Base-by-base conservation (phyloP, 192 early-diverging fungal genomes). In the Backusella parvicylindrica region DNA sequence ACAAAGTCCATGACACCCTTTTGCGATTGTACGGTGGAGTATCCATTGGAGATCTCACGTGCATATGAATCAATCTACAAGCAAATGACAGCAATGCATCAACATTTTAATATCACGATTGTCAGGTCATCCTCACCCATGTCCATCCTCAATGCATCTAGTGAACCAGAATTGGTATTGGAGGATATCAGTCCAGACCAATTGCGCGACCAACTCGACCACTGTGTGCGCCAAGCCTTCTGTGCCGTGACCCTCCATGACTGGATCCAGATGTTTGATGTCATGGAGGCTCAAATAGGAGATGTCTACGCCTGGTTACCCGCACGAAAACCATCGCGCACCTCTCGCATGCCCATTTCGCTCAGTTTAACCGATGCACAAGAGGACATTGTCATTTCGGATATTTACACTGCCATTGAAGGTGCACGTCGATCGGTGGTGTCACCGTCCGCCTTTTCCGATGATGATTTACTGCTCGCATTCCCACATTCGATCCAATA, bases 401-500 rank as follows among this genome's bases (percentile, higher is more conserved):
- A 89, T 68, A 90, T 92, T 30, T 90, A 89, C 69, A 86, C 84
- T 28, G 85, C 87, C 3, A 80, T 93, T 4, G 85, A 91, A 38
- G 63, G 77, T 2, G 79, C 83, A 23, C 79, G 83, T 73, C 84
- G 81, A 75, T 87, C 53, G 73, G 88, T 73, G 49, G 87, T 74
- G 6, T 79, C 85, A 1, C 79, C 86, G 2, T 76, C 86, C 0
- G 81, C 81, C 3, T 82, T 81, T 73, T 79, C 77, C 13, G 88
- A 87, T 43, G 84, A 88, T 33, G 78, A 84, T 40, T 73, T 93
- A 11, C 70, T 88, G 26, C 81, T 80, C 18, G 85, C 84, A 6
- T 78, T 93, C 43, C 92, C 92, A 9, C 82, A 86, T 47, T 86
- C 88, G 68, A 89, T 93, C 23, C 90, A 92, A 43, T 79, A 82